Percentiles rank a stretch among this genome's conserved stretches.
Conservation (phyloP, 257 asterid species). For the Solanum pinnatisectum region DNA sequence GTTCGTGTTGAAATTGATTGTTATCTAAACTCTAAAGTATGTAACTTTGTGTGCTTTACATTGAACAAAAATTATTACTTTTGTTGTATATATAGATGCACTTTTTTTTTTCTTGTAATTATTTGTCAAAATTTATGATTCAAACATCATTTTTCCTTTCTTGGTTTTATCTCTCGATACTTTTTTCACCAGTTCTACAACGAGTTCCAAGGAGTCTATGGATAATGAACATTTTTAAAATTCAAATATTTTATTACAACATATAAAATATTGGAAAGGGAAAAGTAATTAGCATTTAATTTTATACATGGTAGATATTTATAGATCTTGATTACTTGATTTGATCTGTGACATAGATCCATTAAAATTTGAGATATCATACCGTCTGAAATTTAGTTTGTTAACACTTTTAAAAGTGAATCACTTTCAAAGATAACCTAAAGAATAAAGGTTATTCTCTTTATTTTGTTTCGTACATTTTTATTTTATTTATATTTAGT, state of each 20-base stretch:
- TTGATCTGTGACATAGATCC: neutral
- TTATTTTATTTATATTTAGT: too few species aligned
- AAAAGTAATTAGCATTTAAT: neutral
- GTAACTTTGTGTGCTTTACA: neutral
- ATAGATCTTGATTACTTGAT: neutral
- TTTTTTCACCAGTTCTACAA: too few species aligned
- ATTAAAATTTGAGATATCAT: neutral
- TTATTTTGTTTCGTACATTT: neutral
- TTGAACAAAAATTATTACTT: neutral
- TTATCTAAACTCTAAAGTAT: neutral
- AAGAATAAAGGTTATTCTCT: too few species aligned
- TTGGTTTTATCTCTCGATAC: too few species aligned
- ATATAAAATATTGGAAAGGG: neutral
- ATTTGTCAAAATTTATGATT: too few species aligned
- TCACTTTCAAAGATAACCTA: neutral
- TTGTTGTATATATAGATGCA: neutral
- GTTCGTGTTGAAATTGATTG: too few species aligned
- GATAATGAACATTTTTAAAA: too few species aligned
- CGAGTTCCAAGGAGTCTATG: too few species aligned
- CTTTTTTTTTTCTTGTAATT: neutral
- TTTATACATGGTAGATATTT: too few species aligned
- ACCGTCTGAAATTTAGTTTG: neutral
- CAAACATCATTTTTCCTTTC: neutral
- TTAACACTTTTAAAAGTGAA: too few species aligned
- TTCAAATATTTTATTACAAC: neutral